phyloP scores from a whole-genome alignment of 371 early-diverging fungal species.

The Syncephalastrum sp. region DNA sequence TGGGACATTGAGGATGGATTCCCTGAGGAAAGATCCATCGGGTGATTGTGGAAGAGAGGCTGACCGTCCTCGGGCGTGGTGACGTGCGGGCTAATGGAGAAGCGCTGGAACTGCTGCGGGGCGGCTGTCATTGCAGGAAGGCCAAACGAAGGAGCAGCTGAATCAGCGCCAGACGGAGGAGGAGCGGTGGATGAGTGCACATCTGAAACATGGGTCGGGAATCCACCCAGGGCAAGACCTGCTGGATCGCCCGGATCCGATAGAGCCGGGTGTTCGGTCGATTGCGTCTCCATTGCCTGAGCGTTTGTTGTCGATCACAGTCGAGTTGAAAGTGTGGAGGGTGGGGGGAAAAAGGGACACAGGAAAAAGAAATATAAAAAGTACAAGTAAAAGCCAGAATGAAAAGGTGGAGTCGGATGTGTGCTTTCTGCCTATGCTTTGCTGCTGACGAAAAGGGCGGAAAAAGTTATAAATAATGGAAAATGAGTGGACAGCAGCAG shows the following conservation, averaged over 20 bases:
- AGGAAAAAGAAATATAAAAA: no score
- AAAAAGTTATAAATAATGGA: no score
- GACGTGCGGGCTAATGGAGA: constrained; percentile 9
- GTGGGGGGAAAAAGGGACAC: no score
- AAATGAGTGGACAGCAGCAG: no score
- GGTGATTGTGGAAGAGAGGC: constrained; percentile 11
- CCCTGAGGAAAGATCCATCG: no score
- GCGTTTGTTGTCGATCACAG: no score
- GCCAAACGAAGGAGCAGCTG: constrained; percentile 9
- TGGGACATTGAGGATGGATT: no score
- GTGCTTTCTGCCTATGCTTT: no score
- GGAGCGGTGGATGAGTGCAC: constrained; percentile 2
- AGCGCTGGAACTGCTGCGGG: constrained; percentile 6
- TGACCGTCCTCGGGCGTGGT: constrained; percentile 18
- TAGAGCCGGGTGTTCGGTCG: constrained; percentile 12
- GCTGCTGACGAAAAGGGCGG: no score
- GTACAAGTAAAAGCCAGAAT: no score
- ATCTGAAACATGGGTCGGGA: constrained; percentile 3
- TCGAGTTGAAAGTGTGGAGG: no score
- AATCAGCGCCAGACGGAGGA: constrained; percentile 1
- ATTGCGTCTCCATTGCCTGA: constrained; percentile 10
- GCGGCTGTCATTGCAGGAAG: constrained; percentile 9
- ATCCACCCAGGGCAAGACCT: not conserved
- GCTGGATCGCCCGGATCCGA: constrained; percentile 11
- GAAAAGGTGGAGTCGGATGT: no score